Evolutionary conservation across 345 rosid genomes (phyloP), one percentile per base, ranked within the genome.

Genomic region (Combretum micranthum): DNA sequence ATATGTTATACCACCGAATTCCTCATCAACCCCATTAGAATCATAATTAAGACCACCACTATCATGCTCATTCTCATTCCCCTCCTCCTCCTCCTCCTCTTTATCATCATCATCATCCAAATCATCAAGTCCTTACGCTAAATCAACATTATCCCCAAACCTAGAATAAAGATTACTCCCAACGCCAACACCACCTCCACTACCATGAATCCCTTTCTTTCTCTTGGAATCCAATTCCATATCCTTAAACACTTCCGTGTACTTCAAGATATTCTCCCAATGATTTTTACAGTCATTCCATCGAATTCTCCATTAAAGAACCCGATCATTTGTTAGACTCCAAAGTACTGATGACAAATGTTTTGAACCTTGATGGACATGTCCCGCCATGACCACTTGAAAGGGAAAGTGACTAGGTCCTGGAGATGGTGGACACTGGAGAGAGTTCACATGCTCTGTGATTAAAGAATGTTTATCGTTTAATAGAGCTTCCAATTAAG

Each of bases 381-480:
- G 57, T 85, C 93, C 12, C 93, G 80, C 93, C 93, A 83, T 4
- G 89, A 78, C 93, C 93, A 85, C 72, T 68, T 75, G 75, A 85
- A 85, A 42, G 89, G 89, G 71, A 78, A 85, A 69, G 65, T 63
- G 45, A 57, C 20, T 1, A 87, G 87, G 61, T 83, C 88, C 13
- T 64, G 78, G 22, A 76, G 75, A 64, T 83, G 83, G 72, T 83
- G 89, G 19, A 77, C n/a, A n/a, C n/a, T n/a, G n/a, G n/a, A n/a
- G 72, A 21, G 81, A 61, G 66, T 83, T 80, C 52, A 85, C 86
- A 53, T 83, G 86, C 57, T 85, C 89, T 0, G 93, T 88, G 21
- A 85, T 73, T n/a, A n/a, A n/a, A n/a, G n/a, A n/a, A n/a, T n/a
- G n/a, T n/a, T n/a, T n/a, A n/a, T n/a, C n/a, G n/a, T n/a, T n/a